Conservation (phyloP, 2,329 filamentous ascomycete genomes). For the Aureobasidium sp. region DNA sequence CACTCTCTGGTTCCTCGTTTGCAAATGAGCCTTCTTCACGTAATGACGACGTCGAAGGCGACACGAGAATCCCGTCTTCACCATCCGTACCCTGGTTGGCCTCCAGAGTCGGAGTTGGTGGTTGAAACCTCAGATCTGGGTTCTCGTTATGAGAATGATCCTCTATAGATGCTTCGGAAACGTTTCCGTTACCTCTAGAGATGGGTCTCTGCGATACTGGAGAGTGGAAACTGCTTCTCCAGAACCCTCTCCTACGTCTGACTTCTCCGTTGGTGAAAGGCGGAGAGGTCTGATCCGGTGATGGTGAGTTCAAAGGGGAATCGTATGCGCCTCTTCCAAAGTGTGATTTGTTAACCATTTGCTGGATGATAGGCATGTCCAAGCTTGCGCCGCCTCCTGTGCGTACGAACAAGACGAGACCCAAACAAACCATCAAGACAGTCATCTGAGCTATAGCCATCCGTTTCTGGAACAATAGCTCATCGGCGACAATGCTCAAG, state of each 20-base stretch:
- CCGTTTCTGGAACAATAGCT: slow-evolving; percentile 74
- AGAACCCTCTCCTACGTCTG: slow-evolving; percentile 16
- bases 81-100: slow-evolving; percentile 17
- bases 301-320: slow-evolving; percentile 32
- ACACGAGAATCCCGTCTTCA: slow-evolving; percentile 9
- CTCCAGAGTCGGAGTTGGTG: slow-evolving; percentile 29
- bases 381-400: slow-evolving; percentile 25
- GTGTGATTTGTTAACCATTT: slow-evolving; percentile 33
- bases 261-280: slow-evolving; percentile 20
- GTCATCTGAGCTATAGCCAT: slow-evolving; percentile 91
- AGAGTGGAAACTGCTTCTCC: slow-evolving; percentile 27
- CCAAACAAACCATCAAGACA: slow-evolving; percentile 77
- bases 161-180: slow-evolving; percentile 22
- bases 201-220: not conserved
- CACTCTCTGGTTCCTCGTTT: slow-evolving; percentile 19
- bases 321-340: slow-evolving; percentile 28
- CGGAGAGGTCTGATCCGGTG: slow-evolving; percentile 27
- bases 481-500: slow-evolving; percentile 85
- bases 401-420: slow-evolving; percentile 70
- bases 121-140: slow-evolving; percentile 28
- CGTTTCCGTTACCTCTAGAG: slow-evolving; percentile 18
- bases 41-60: not conserved
- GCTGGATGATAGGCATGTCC: slow-evolving; percentile 41
- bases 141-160: slow-evolving; percentile 22
- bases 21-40: not conserved